phyloP scores from a whole-genome alignment of 805 yeast species.

The Metschnikowia corniflorae region DNA sequence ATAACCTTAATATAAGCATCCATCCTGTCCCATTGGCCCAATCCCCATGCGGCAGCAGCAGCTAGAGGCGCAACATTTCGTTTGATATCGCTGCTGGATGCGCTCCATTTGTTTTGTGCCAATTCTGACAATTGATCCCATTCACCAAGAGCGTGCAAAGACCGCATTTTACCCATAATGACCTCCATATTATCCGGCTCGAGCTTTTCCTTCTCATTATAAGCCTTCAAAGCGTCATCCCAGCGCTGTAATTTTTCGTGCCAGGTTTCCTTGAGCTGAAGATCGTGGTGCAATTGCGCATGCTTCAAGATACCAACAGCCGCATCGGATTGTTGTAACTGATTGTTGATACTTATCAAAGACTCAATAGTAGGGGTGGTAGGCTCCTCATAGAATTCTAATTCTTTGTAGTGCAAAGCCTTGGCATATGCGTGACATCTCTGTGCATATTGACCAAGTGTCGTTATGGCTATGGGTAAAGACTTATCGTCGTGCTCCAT shows the following conservation, averaged over 20 bases:
- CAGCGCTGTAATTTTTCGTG: slow-evolving; percentile 94
- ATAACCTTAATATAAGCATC: slow-evolving; percentile 85
- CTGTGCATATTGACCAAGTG: slow-evolving; percentile 89
- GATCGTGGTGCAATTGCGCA: slow-evolving; percentile 85
- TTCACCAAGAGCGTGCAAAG: slow-evolving; percentile 97
- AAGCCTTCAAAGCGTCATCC: slow-evolving; percentile 96
- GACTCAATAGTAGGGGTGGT: slow-evolving; percentile 89
- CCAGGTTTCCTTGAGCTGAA: slow-evolving; percentile 96
- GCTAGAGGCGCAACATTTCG: slow-evolving; percentile 93
- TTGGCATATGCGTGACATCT: slow-evolving; percentile 97
- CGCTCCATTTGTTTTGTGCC: slow-evolving; percentile 82
- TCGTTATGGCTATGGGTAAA: slow-evolving; percentile 84
- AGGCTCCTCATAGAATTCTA: slow-evolving; percentile 92
- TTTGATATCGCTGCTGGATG: slow-evolving; percentile 66
- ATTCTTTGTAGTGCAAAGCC: slow-evolving; percentile 91
- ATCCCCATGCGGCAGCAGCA: slow-evolving; percentile 98
- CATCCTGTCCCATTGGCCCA: slow-evolving; percentile 96
- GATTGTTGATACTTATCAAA: slow-evolving; percentile 87
- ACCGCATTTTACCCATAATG: slow-evolving; percentile 96
- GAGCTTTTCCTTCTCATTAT: slow-evolving; percentile 66
- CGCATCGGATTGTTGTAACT: slow-evolving; percentile 93
- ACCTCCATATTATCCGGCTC: slow-evolving; percentile 77
- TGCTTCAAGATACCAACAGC: slow-evolving; percentile 95
- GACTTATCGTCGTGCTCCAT: slow-evolving; percentile 98
- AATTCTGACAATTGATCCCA: slow-evolving; percentile 90